phyloP scores from a whole-genome alignment of 768 basidiomycete genomes.

The Rhodotorula sphaerocarpa region DNA sequence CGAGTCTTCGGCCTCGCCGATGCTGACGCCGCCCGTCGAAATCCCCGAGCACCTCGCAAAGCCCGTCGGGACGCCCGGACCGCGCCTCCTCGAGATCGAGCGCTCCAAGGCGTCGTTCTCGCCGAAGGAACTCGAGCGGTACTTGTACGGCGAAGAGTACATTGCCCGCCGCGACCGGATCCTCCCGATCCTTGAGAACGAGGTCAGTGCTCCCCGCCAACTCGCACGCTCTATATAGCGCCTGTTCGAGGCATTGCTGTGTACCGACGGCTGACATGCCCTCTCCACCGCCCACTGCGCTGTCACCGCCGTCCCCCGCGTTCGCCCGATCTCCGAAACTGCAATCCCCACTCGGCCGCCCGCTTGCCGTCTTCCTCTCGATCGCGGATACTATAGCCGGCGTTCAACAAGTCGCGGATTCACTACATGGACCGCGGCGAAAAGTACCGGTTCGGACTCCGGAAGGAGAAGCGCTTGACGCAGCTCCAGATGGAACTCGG shows the following conservation, averaged over 20 bases:
- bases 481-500: conserved; percentile 36
- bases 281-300: too few species aligned
- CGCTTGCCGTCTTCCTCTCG: too few species aligned
- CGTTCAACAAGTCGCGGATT: conserved; percentile 39
- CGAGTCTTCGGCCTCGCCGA: not conserved
- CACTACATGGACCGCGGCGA: conserved; percentile 38
- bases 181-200: conserved; percentile 28
- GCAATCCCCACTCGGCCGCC: too few species aligned
- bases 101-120: conserved; percentile 30
- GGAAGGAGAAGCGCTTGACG: conserved; percentile 38
- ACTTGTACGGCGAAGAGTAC: conserved; percentile 25
- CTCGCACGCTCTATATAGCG: not conserved
- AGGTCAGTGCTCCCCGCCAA: conserved; percentile 6
- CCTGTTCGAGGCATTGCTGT: too few species aligned
- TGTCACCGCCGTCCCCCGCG: not conserved
- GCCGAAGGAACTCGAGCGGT: conserved; percentile 25
- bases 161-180: conserved; percentile 29
- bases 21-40: conserved; percentile 9
- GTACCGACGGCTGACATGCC: not conserved
- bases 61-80: conserved; percentile 25
- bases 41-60: conserved; percentile 17
- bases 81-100: conserved; percentile 35
- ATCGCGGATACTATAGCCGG: conserved; percentile 20
- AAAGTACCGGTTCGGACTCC: conserved; percentile 37
- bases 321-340: not conserved